Base-by-base conservation (phyloP, 192 early-diverging fungal genomes). In the Coemansia sp. region DNA sequence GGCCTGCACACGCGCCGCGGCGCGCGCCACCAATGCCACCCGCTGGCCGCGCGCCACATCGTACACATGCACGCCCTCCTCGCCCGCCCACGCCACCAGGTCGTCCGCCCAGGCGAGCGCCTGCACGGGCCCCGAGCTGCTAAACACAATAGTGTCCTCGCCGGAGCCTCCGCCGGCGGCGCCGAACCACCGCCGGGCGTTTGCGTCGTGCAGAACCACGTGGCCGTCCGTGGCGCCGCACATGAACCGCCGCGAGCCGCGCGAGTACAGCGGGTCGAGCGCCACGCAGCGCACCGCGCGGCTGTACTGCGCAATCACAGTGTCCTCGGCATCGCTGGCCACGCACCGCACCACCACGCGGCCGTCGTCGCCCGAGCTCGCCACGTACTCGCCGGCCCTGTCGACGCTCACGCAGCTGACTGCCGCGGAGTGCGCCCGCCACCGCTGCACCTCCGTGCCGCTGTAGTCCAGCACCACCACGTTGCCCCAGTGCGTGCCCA, bases 41-140 rank as follows among this genome's bases (percentile, higher is more conserved):
- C 89, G 86, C 45, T 83, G 78, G 19, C 84, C 81, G 18, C 78
- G 75, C 2, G 65, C 61, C 0, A 85, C 84, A 64, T 96, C 92
- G 59, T 96, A 96, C 12, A 98, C 81, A 57, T 90, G 85, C 13
- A 91, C 87, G 22, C 92, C 92, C 53, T 86, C 81, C 58, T 98
- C 95, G 66, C 93, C 94, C 1, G 94, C 92, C 94, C 95, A 99
- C 0, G 94, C 95, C 64, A 98, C 90, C 59, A 90, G 83, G 22
- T 81, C 84, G 6, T 74, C 84, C 30, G 86, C 71, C 97, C 97
- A 99, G 62, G 86, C 83, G 40, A 94, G 85, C 13, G 85, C 80
- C 66, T 87, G 91, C 38, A 99, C 89, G 3, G 91, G 88, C 0
- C 97, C 97, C 44, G 94, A 89, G 38, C 93, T 93, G 6, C 89